A percentile compares a stretch with the other conserved stretches of the same genome.
These are phyloP conservation scores for Ligustrum vulgare DNA, from an alignment of 257 asterid genomes.

Conservation along the genomic window DNA sequence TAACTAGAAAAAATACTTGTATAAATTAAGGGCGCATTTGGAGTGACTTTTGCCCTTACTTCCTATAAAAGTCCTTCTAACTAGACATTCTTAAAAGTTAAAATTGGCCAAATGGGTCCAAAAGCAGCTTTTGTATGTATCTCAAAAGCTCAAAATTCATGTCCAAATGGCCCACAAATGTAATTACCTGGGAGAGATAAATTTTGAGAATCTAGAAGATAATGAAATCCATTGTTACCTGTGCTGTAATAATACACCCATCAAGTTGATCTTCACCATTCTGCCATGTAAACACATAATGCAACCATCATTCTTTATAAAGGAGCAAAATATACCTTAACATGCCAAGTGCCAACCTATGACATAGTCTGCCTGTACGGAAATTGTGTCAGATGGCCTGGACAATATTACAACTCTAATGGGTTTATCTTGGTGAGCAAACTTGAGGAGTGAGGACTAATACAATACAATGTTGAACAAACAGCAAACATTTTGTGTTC, in stretches of 20 bases:
- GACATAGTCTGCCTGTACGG: not conserved
- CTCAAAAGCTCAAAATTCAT: too few species aligned
- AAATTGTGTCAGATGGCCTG: not conserved
- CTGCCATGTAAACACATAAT: slow-evolving; percentile 41
- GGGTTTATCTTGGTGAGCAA: not conserved
- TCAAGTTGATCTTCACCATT: slow-evolving; percentile 52
- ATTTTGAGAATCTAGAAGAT: slow-evolving; percentile 2
- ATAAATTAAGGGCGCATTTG: too few species aligned
- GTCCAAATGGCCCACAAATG: not conserved
- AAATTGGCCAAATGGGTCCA: too few species aligned
- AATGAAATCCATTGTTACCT: slow-evolving; percentile 42
- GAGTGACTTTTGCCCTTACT: too few species aligned
- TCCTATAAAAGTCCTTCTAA: too few species aligned
- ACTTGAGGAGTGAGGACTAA: not conserved
- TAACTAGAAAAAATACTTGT: too few species aligned
- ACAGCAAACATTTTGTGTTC: not conserved
- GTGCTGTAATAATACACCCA: slow-evolving; percentile 55
- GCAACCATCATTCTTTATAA: too few species aligned
- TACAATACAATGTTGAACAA: not conserved
- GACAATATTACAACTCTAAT: not conserved
- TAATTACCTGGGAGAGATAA: not conserved
- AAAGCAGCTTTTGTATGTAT: too few species aligned
- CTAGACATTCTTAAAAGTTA: too few species aligned
- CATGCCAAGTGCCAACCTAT: not conserved
- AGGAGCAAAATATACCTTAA: too few species aligned